These are phyloP conservation scores for Aspergillus conjunctus DNA, from an alignment of 495 filamentous ascomycete species.

Conservation along the genomic window DNA sequence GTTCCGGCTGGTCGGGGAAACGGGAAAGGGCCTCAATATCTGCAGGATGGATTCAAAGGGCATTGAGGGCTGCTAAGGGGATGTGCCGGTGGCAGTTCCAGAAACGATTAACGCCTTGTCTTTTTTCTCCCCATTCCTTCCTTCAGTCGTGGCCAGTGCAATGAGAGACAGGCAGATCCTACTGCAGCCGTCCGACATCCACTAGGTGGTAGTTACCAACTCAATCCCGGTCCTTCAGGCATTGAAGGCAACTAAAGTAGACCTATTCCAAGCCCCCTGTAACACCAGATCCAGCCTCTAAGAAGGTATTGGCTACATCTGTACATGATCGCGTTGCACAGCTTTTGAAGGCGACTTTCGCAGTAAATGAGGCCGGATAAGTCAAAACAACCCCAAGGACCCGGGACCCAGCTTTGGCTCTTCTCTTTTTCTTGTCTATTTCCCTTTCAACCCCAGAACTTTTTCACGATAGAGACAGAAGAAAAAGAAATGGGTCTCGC, in stretches of 20 bases:
- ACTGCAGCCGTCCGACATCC: slow-evolving; percentile 23
- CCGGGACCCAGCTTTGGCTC: slow-evolving; percentile 1
- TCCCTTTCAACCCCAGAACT: slow-evolving; percentile 8
- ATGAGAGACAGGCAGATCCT: slow-evolving; percentile 17
- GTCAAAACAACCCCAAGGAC: slow-evolving; percentile 24
- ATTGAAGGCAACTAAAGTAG: slow-evolving; percentile 18
- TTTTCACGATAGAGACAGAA: background rate
- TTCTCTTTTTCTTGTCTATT: slow-evolving; percentile 7
- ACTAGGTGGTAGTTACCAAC: slow-evolving; percentile 13
- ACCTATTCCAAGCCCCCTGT: slow-evolving; percentile 23
- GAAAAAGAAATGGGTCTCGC: slow-evolving; percentile 14
- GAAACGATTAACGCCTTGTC: slow-evolving; percentile 16
- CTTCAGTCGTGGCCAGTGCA: slow-evolving; percentile 21
- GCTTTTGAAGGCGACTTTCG: slow-evolving; percentile 18
- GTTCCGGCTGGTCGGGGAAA: slow-evolving; percentile 33
- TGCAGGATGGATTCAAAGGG: slow-evolving; percentile 27
- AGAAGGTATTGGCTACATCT: slow-evolving; percentile 20
- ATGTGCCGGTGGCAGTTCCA: slow-evolving; percentile 19
- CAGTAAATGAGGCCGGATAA: slow-evolving; percentile 23
- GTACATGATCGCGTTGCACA: slow-evolving; percentile 26
- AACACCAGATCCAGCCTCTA: slow-evolving; percentile 30
- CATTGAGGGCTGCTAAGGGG: slow-evolving; percentile 13
- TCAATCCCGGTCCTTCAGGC: slow-evolving; percentile 21
- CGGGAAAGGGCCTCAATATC: slow-evolving; percentile 23
- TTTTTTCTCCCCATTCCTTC: slow-evolving; percentile 5